Base-by-base conservation (phyloP, 2,329 filamentous ascomycete genomes). In the Fusarium hostae region DNA sequence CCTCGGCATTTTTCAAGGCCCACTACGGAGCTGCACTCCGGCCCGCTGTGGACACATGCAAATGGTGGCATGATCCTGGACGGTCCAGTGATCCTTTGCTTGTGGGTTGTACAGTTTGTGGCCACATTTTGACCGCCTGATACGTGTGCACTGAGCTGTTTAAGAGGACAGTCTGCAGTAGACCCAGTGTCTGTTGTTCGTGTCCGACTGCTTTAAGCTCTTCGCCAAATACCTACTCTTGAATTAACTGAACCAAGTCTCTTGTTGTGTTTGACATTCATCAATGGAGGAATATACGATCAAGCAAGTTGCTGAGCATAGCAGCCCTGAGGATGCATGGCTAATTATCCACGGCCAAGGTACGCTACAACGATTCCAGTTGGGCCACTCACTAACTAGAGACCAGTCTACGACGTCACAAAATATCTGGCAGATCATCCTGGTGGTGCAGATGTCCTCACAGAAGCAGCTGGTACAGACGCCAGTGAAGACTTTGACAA, bases 401-500 rank as follows among this genome's bases (percentile, higher is more conserved):
- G 2, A 1, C 1, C 4, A 88, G 89, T 91, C 4, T 90, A 89
- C 71, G 81, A 91, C 74, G 80, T 90, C 9, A 86, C 88, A 1
- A 82, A 84, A 22, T 91, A 90, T 65, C 64, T 88, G 2, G 79
- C 85, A 39, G 88, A 91, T 54, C 89, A 91, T 62, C 89, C 89
- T 58, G 93, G 93, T 75, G 94, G 94, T 77, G 89, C 91, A 77
- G 92, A 95, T 77, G 89, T 95, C 65, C 86, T 96, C 48, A 85
- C 92, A 63, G 93, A 95, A 70, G 91, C 93, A 39, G 93, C 87
- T 73, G 94, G 94, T 63, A 90, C 90, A 73, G 93, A 96, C 81
- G 90, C 91, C 44, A 93, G 91, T 51, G 90, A 93, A 78, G 91
- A 89, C 39, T 96, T 95, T 76, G 93, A 96, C 82, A 92, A 95